Evolutionary conservation across 2,329 filamentous ascomycete species (phyloP).

Genomic region (Claviceps sorghi): DNA sequence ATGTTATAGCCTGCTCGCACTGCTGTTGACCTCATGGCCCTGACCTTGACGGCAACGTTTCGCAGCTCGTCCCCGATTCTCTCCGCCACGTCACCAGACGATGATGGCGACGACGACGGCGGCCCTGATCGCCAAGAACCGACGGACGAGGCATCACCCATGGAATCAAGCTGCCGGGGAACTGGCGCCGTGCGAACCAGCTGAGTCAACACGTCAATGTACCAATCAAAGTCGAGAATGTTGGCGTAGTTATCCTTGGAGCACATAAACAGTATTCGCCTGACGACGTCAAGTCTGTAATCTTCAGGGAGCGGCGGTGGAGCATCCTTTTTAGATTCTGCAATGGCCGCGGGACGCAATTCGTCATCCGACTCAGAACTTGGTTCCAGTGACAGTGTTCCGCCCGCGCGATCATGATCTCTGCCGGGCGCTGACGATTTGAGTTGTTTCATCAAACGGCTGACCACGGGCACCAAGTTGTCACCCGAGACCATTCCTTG

Average conservation of each 20-base stretch:
- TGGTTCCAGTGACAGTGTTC: slow-evolving; percentile 30
- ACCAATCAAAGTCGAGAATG: slow-evolving; percentile 91
- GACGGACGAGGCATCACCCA: slow-evolving; percentile 17
- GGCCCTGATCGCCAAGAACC: slow-evolving; percentile 7
- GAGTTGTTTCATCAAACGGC: slow-evolving; percentile 76
- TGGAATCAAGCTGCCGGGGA: slow-evolving; percentile 26
- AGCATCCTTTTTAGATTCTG: slow-evolving; percentile 18
- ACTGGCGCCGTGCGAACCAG: slow-evolving; percentile 57
- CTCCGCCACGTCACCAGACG: slow-evolving; percentile 39
- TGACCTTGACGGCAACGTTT: slow-evolving; percentile 84
- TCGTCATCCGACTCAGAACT: slow-evolving; percentile 36
- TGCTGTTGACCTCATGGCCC: slow-evolving; percentile 65
- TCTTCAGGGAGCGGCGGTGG: slow-evolving; percentile 60
- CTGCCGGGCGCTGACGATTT: slow-evolving; percentile 44
- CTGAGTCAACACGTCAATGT: slow-evolving; percentile 78
- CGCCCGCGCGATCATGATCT: slow-evolving; percentile 26
- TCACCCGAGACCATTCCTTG: slow-evolving; percentile 87
- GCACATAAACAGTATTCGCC: slow-evolving; percentile 76
- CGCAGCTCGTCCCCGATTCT: slow-evolving; percentile 73
- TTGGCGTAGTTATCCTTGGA: slow-evolving; percentile 76
- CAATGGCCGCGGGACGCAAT: slow-evolving; percentile 27
- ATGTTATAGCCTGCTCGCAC: slow-evolving; percentile 72
- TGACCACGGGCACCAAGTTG: slow-evolving; percentile 70
- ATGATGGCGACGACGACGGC: no score
- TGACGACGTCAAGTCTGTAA: slow-evolving; percentile 72